Evolutionary conservation across 2,329 filamentous ascomycete genomes (phyloP).

Genomic region (Ceratocystis diversiconidia): DNA sequence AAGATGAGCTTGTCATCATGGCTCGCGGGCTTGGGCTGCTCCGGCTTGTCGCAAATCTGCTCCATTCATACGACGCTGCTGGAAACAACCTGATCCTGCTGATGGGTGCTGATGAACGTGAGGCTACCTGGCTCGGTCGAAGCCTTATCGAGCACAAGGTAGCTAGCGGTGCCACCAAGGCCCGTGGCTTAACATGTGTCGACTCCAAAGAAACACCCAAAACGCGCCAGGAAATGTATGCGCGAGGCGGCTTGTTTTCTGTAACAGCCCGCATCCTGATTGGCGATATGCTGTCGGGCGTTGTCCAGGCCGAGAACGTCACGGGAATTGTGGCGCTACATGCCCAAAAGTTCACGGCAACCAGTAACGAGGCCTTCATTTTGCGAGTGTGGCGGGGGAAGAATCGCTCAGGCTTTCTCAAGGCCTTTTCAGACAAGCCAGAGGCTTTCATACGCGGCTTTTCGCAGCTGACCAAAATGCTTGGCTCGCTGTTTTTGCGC

Average conservation of each 20-base stretch:
- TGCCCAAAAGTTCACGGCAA: constrained; percentile 73
- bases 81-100: constrained; percentile 86
- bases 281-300: constrained; percentile 74
- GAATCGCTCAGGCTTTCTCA: constrained; percentile 87
- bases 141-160: constrained; percentile 89
- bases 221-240: constrained; percentile 82
- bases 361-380: constrained; percentile 88
- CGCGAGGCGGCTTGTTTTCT: constrained; percentile 78
- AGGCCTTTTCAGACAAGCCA: constrained; percentile 88
- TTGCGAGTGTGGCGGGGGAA: constrained; percentile 84
- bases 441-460: constrained; percentile 84
- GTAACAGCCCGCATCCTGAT: constrained; percentile 92
- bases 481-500: constrained; percentile 80
- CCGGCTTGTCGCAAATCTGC: constrained; percentile 83
- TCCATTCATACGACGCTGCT: constrained; percentile 92
- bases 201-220: constrained; percentile 92
- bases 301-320: constrained; percentile 70
- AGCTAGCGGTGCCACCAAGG: constrained; percentile 50
- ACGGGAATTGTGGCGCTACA: constrained; percentile 81
- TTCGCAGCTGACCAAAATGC: constrained; percentile 73
- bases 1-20: constrained; percentile 88
- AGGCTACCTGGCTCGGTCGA: constrained; percentile 96
- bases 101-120: constrained; percentile 77
- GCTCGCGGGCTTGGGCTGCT: constrained; percentile 85
- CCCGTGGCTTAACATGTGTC: constrained; percentile 75